A percentile compares a stretch with the other conserved stretches of the same genome.
Conservation (phyloP, 2,329 filamentous ascomycete species). For the Colletotrichum cuscutae region DNA sequence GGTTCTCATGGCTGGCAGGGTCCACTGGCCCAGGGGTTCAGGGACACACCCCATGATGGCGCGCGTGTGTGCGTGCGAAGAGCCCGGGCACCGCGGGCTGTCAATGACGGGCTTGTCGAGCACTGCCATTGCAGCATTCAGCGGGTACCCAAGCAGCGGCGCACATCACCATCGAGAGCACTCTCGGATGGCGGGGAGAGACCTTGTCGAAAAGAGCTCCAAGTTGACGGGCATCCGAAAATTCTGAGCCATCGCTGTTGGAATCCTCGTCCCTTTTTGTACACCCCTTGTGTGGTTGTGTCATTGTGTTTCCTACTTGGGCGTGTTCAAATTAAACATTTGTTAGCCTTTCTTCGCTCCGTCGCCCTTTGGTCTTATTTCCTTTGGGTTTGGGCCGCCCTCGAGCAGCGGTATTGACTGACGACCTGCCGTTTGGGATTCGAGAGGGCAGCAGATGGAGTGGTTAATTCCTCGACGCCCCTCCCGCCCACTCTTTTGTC, state of each 20-base stretch:
- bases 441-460: background rate
- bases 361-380: background rate
- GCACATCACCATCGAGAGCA: constrained; percentile 8
- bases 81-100: background rate
- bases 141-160: background rate
- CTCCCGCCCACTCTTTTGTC: constrained; percentile 9
- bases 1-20: background rate
- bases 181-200: constrained; percentile 5
- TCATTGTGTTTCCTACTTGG: constrained; percentile 16
- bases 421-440: constrained; percentile 17
- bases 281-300: constrained; percentile 8
- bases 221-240: too few species aligned
- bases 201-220: background rate
- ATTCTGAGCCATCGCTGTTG: background rate
- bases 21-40: background rate
- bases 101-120: background rate
- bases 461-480: constrained; percentile 9
- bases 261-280: background rate
- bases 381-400: background rate
- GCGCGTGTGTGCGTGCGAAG: background rate
- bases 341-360: background rate
- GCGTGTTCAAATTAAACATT: background rate
- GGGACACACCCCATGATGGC: background rate
- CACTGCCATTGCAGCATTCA: constrained; percentile 19
- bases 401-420: background rate